These are phyloP conservation scores for Mycena amicta DNA, from an alignment of 768 basidiomycete genomes.

Conservation along the genomic window DNA sequence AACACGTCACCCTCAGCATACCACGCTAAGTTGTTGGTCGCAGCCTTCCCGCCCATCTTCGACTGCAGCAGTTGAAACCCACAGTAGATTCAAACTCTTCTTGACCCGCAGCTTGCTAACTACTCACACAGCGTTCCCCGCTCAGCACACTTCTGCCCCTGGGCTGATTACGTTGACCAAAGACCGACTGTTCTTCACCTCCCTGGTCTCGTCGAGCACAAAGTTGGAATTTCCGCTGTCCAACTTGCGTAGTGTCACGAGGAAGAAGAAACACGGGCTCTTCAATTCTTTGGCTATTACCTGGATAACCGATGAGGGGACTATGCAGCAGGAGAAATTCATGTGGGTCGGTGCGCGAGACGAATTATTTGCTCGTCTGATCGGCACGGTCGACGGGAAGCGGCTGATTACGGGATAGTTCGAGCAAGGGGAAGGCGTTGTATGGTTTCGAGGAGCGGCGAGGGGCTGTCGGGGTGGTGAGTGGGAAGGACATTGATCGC, in stretches of 20 bases:
- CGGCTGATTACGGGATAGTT: conserved; percentile 50
- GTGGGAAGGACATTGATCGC: too few relatives aligned
- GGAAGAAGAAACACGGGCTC: conserved; percentile 54
- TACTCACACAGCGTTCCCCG: conserved; percentile 52
- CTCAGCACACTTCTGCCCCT: conserved; percentile 54
- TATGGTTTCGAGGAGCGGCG: too few relatives aligned
- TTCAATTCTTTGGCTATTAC: conserved; percentile 54
- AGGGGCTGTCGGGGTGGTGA: too few relatives aligned
- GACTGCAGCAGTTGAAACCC: conserved; percentile 22
- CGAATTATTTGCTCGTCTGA: conserved; percentile 66
- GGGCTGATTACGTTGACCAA: conserved; percentile 63
- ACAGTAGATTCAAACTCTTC: conserved; percentile 37
- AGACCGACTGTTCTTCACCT: conserved; percentile 54
- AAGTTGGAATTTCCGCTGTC: conserved; percentile 48
- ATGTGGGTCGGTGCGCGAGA: conserved; percentile 62
- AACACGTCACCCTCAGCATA: too few relatives aligned
- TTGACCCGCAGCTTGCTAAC: conserved; percentile 9
- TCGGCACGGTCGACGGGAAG: conserved; percentile 47
- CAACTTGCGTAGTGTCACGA: conserved; percentile 55
- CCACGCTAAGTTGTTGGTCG: too few relatives aligned
- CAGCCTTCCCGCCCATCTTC: conserved; percentile 21
- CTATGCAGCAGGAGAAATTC: conserved; percentile 55
- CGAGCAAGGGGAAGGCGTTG: too few relatives aligned
- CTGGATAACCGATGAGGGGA: conserved; percentile 39
- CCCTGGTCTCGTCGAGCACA: conserved; percentile 48